A percentile compares a stretch with the other conserved stretches of the same genome.
phyloP scores from a whole-genome alignment of 306 rosid genomes.

The Medicago ruthenica region DNA sequence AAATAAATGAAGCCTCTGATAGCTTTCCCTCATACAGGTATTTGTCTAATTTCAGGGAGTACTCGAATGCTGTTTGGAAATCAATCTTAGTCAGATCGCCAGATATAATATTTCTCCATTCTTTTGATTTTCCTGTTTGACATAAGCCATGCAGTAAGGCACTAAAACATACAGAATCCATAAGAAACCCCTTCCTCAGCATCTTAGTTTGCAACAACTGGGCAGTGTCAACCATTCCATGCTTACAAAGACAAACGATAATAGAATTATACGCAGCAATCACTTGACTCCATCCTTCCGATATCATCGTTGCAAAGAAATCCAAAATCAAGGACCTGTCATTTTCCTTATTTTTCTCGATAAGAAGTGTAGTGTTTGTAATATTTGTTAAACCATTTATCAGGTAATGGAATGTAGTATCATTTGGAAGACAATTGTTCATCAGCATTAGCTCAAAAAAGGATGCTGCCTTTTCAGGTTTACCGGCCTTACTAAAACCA shows the following conservation, averaged over 20 bases:
- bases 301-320: constrained; percentile 65
- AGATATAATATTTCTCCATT: constrained; percentile 65
- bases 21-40: constrained; percentile 55
- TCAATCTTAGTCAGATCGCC: constrained; percentile 53
- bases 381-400: constrained; percentile 71
- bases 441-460: constrained; percentile 77
- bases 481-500: constrained; percentile 66
- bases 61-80: constrained; percentile 63
- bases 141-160: constrained; percentile 76
- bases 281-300: constrained; percentile 63
- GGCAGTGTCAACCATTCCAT: constrained; percentile 75
- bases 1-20: constrained; percentile 66
- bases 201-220: constrained; percentile 61
- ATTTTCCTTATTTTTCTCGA: constrained; percentile 41
- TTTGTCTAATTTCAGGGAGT: constrained; percentile 65
- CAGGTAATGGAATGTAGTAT: constrained; percentile 70
- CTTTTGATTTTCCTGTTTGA: constrained; percentile 65
- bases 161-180: constrained; percentile 64
- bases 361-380: constrained; percentile 17
- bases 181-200: constrained; percentile 54
- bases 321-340: constrained; percentile 56
- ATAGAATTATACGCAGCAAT: constrained; percentile 74
- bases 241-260: constrained; percentile 68
- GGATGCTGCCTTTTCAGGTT: constrained; percentile 65
- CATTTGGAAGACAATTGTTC: constrained; percentile 73